Conservation (phyloP, 495 filamentous ascomycete genomes). For the Lophiotrema nucula region DNA sequence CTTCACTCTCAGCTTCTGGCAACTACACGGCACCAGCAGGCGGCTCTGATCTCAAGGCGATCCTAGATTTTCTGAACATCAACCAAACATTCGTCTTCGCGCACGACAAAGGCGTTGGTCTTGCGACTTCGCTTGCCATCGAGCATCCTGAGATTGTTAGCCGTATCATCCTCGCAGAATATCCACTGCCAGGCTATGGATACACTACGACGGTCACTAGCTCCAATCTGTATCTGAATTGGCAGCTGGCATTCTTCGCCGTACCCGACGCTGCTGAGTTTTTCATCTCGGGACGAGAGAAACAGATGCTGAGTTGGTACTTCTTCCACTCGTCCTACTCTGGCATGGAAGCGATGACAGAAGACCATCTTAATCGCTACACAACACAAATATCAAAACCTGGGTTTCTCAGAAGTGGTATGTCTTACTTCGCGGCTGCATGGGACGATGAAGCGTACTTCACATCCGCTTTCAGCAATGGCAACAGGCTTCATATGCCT, state of each 20-base stretch:
- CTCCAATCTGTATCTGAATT: slow-evolving; percentile 42
- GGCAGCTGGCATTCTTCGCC: slow-evolving; percentile 48
- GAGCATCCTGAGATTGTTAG: slow-evolving; percentile 37
- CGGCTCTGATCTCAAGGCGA: slow-evolving; percentile 38
- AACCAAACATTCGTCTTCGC: slow-evolving; percentile 40
- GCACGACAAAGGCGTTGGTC: slow-evolving; percentile 47
- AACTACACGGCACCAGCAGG: slow-evolving; percentile 40
- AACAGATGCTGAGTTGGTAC: slow-evolving; percentile 46
- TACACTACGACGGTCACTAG: slow-evolving; percentile 39
- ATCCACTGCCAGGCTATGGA: slow-evolving; percentile 44
- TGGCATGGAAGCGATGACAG: slow-evolving; percentile 12
- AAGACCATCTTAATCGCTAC: slow-evolving; percentile 25
- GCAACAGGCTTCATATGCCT: slow-evolving; percentile 20
- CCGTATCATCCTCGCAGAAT: slow-evolving; percentile 40
- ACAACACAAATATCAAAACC: slow-evolving; percentile 29
- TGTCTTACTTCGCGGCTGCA: slow-evolving; percentile 22
- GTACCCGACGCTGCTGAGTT: slow-evolving; percentile 47
- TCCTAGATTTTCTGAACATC: slow-evolving; percentile 42
- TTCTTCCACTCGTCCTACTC: slow-evolving; percentile 45
- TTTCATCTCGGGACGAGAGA: slow-evolving; percentile 44
- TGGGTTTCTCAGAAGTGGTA: slow-evolving; percentile 24
- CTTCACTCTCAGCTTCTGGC: slow-evolving; percentile 37
- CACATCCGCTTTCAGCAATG: slow-evolving; percentile 9
- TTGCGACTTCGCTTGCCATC: slow-evolving; percentile 40
- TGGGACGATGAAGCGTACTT: slow-evolving; percentile 23